Percentiles rank a stretch among this genome's conserved stretches.
Conservation (phyloP, 2,329 filamentous ascomycete genomes). For the Xylaria sp. region DNA sequence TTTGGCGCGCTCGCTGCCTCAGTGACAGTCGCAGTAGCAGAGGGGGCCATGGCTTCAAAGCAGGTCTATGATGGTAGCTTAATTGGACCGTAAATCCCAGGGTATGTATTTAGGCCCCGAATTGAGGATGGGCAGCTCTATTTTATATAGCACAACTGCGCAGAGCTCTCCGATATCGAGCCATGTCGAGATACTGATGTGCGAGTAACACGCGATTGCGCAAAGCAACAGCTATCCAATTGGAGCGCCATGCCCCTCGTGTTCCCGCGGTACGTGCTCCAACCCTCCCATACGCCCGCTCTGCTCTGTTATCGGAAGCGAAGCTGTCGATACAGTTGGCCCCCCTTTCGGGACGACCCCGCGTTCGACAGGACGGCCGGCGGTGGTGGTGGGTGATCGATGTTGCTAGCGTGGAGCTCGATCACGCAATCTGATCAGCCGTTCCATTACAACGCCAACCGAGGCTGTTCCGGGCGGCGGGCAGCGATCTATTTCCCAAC, state of each 20-base stretch:
- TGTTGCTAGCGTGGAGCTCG: constrained; percentile 48
- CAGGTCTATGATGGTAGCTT: neutral
- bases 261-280: constrained; percentile 32
- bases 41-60: constrained; percentile 47
- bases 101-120: neutral
- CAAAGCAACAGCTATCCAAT: constrained; percentile 45
- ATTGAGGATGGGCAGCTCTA: constrained; percentile 6
- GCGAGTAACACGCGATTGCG: constrained; percentile 46
- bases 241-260: constrained; percentile 32
- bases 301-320: constrained; percentile 14
- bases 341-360: constrained; percentile 25
- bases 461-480: constrained; percentile 1
- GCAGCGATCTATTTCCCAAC: constrained; percentile 2
- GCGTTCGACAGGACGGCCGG: constrained; percentile 31
- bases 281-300: constrained; percentile 26
- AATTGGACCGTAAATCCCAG: neutral
- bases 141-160: constrained; percentile 22
- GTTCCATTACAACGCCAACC: constrained; percentile 13
- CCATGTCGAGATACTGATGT: constrained; percentile 42
- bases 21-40: constrained; percentile 46
- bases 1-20: constrained; percentile 42
- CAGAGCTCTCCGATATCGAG: constrained; percentile 23
- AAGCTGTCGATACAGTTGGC: constrained; percentile 6
- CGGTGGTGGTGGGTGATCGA: constrained; percentile 39
- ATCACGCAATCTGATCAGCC: constrained; percentile 46